phyloP scores from a whole-genome alignment of 176 grass and related monocot species.

The Stipa capillata region DNA sequence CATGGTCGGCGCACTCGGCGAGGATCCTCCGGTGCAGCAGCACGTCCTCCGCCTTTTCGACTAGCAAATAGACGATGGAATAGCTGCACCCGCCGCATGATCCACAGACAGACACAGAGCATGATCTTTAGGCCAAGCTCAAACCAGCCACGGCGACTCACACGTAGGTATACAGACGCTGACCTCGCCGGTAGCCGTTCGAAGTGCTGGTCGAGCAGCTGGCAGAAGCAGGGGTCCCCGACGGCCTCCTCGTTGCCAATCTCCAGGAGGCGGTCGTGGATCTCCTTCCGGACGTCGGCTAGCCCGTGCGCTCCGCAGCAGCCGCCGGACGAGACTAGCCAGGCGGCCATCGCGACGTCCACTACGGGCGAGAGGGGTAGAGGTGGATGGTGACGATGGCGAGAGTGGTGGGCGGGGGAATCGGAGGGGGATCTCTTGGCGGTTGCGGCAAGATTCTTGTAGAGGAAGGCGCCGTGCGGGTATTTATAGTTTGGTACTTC shows the following conservation, averaged over 20 bases:
- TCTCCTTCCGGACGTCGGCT: constrained; percentile 42
- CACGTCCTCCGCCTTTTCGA: constrained; percentile 65
- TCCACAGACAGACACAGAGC: no score
- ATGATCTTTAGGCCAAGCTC: no score
- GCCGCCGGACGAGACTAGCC: background rate
- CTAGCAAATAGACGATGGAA: constrained; percentile 55
- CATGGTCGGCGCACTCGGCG: constrained; percentile 50
- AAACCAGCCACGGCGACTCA: no score
- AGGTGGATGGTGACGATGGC: constrained; percentile 8
- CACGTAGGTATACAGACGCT: no score
- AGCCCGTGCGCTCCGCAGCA: constrained; percentile 1
- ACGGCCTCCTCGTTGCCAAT: constrained; percentile 38
- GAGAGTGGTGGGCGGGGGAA: constrained; percentile 4
- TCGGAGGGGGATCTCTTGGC: constrained; percentile 37
- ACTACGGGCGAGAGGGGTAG: background rate
- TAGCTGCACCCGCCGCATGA: constrained; percentile 56
- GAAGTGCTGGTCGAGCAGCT: constrained; percentile 53
- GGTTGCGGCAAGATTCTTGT: constrained; percentile 35
- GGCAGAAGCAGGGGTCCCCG: constrained; percentile 29
- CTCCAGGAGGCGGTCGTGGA: constrained; percentile 49
- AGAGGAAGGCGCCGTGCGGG: background rate
- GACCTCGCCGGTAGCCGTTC: constrained; percentile 53
- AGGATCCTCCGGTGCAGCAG: constrained; percentile 80
- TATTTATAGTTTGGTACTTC: constrained; percentile 6
- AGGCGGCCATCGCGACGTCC: background rate